These are phyloP conservation scores for Naematelia encephala DNA, from an alignment of 768 basidiomycete genomes.

Conservation along the genomic window DNA sequence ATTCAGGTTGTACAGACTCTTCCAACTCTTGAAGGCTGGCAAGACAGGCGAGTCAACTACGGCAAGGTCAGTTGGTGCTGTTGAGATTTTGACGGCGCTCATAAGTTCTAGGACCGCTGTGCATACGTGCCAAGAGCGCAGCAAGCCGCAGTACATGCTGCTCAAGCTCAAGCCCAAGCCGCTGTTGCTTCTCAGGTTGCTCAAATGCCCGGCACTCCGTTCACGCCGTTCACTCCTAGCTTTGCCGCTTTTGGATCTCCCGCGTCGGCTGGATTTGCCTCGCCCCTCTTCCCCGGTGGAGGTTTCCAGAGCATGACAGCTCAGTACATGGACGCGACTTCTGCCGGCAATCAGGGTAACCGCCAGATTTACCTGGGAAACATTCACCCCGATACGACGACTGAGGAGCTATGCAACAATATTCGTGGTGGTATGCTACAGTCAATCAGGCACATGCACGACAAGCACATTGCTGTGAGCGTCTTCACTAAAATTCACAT, in stretches of 20 bases:
- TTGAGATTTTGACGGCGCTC: background rate
- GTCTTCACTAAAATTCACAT: too few relatives aligned
- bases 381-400: conserved; percentile 90
- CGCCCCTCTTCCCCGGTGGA: conserved; percentile 50
- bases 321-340: conserved; percentile 22
- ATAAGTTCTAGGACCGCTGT: conserved; percentile 66
- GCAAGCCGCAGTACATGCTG: conserved; percentile 71
- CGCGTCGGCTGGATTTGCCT: conserved; percentile 18
- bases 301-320: conserved; percentile 27
- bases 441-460: conserved; percentile 90
- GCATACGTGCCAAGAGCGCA: conserved; percentile 79
- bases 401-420: conserved; percentile 93
- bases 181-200: conserved; percentile 45
- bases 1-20: conserved; percentile 87
- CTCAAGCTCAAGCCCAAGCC: conserved; percentile 52
- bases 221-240: conserved; percentile 44
- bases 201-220: conserved; percentile 46
- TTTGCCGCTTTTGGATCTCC: conserved; percentile 6
- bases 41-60: conserved; percentile 93
- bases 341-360: conserved; percentile 64
- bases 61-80: conserved; percentile 60
- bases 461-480: conserved; percentile 91
- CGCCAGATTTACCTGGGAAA: conserved; percentile 93
- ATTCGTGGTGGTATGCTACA: conserved; percentile 95
- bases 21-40: conserved; percentile 87